A percentile compares a stretch with the other conserved stretches of the same genome.
These are phyloP conservation scores for Neurospora sp. DNA, from an alignment of 495 filamentous ascomycete genomes.

Conservation along the genomic window DNA sequence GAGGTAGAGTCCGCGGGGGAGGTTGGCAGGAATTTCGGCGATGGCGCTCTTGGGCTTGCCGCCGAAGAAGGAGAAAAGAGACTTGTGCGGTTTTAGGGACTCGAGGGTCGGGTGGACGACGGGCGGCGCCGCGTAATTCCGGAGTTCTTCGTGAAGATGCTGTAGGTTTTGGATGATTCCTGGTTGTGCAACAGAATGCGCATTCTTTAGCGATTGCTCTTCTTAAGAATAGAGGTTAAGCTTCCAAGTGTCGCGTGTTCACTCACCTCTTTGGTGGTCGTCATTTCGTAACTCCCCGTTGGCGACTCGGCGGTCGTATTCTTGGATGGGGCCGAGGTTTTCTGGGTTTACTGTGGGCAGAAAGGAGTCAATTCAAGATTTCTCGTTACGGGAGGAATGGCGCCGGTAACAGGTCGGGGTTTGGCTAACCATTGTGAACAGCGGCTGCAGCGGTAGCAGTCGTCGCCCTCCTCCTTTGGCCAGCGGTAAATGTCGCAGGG, in stretches of 20 bases:
- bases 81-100: slow-evolving; percentile 50
- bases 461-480: slow-evolving; percentile 18
- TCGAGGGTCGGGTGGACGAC: slow-evolving; percentile 72
- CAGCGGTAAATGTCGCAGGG: slow-evolving; percentile 10
- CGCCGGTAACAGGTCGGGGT: not conserved
- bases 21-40: slow-evolving; percentile 52
- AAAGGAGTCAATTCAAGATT: not conserved
- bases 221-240: not conserved
- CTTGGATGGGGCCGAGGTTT: slow-evolving; percentile 62
- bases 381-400: not conserved
- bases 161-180: slow-evolving; percentile 83
- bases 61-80: slow-evolving; percentile 65
- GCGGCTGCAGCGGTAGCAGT: slow-evolving; percentile 21
- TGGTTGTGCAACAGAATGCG: slow-evolving; percentile 15
- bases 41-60: slow-evolving; percentile 22
- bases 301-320: slow-evolving; percentile 75
- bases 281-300: slow-evolving; percentile 69
- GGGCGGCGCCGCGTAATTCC: slow-evolving; percentile 57
- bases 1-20: slow-evolving; percentile 87
- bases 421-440: slow-evolving; percentile 21
- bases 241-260: slow-evolving; percentile 11
- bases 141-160: slow-evolving; percentile 75
- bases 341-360: slow-evolving; percentile 11
- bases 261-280: slow-evolving; percentile 79
- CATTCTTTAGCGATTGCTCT: not conserved